These are phyloP conservation scores for Saccharomycopsis schoenii DNA, from an alignment of 805 yeast genomes.

Conservation along the genomic window DNA sequence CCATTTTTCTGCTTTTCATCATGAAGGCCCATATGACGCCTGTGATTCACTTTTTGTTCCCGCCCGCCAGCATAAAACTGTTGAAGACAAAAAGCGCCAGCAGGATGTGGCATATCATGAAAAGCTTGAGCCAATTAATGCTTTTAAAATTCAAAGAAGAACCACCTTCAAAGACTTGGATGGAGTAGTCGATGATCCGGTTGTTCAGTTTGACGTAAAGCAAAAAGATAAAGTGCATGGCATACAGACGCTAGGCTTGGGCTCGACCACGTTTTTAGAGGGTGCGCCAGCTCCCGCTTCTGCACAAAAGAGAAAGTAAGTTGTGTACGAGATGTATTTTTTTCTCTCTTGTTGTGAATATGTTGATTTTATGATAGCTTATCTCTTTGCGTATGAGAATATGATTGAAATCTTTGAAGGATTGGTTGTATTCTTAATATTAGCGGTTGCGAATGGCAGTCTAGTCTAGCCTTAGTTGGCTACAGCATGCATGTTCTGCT, in stretches of 20 bases:
- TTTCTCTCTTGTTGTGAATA: too few species aligned
- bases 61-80: slow-evolving; percentile 75
- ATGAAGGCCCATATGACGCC: slow-evolving; percentile 98
- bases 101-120: slow-evolving; percentile 43
- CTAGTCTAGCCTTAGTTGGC: too few species aligned
- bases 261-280: slow-evolving; percentile 5
- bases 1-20: slow-evolving; percentile 90
- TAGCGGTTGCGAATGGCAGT: too few species aligned
- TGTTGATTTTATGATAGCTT: too few species aligned
- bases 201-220: slow-evolving; percentile 62
- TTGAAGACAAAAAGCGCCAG: slow-evolving; percentile 57
- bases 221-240: slow-evolving; percentile 75
- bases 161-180: slow-evolving; percentile 1
- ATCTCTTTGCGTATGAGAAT: too few species aligned
- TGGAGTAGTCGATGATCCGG: slow-evolving; percentile 30
- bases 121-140: slow-evolving; percentile 52
- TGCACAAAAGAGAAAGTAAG: neutral
- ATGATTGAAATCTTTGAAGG: too few species aligned
- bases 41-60: slow-evolving; percentile 95
- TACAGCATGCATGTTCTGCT: too few species aligned
- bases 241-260: slow-evolving; percentile 73
- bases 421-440: too few species aligned
- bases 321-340: too few species aligned
- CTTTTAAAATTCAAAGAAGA: slow-evolving; percentile 36
- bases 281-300: neutral